Evolutionary conservation across 768 basidiomycete genomes (phyloP), one percentile per base, ranked within the genome.

Genomic region (Lyophyllum atratum): DNA sequence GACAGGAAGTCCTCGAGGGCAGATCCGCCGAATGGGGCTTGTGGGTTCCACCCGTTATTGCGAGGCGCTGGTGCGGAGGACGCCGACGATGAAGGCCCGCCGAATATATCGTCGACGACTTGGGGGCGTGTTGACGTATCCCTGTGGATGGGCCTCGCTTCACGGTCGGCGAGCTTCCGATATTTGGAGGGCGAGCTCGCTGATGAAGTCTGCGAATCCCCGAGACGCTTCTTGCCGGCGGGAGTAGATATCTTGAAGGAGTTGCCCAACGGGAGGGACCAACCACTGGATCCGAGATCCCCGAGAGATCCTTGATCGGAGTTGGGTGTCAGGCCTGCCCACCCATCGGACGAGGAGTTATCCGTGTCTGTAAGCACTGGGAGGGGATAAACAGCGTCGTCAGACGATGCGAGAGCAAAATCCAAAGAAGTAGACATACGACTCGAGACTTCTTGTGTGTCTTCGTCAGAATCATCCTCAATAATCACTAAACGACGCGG

Each of bases 301-400:
- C 56, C 50, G 5, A 55, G 17, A 2, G 63, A 66, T 12, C 29
- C 31, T 7, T 58, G 34, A 15, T 44, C 15, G 5, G 53, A 43
- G 25, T 42, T 4, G 19, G 59, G 50, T 1, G 51, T 56, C 0
- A 21, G 19, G 3, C 44, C 24, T 2, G 28, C 14, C 8, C 26
- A 37, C 4, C 25, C 12, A 15, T 22, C 55, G 11, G 42, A 25
- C 3, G 54, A 49, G n/a, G 52, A n/a, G n/a, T n/a, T 55, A 17
- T 67, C 66, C 1, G 62, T 60, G 14, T 63, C 64, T 7, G 47
- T 62, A 8, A 59, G 58, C n/a, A 59, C 61, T 65, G 31, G 17
- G 40, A 48, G n/a, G 48, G 3, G 24, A 15, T 47, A 46, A 42
- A 39, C 14, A 29, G 44, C 22, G 29, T 40, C 28, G 33, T 57